phyloP scores from a whole-genome alignment of 768 basidiomycete species.

The Suillus fuscotomentosus region DNA sequence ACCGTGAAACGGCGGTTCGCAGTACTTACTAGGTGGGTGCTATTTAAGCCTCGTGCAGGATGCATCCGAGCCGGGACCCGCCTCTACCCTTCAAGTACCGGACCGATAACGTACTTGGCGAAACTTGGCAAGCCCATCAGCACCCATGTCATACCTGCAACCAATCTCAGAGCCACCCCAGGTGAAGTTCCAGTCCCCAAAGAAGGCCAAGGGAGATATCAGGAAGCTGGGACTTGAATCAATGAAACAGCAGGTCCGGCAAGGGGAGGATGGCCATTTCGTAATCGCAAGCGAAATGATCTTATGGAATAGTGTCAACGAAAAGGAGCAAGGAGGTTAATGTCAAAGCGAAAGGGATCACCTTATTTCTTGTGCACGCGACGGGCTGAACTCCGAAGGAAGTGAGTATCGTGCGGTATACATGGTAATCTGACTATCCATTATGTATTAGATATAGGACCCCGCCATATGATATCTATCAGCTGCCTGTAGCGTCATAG shows the following conservation, averaged over 20 bases:
- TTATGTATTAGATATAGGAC: constrained; percentile 67
- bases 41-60: constrained; percentile 13
- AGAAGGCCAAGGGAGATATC: constrained; percentile 3
- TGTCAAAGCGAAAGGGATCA: constrained; percentile 46
- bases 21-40: background rate
- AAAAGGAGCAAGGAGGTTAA: constrained; percentile 16
- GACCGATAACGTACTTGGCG: constrained; percentile 13
- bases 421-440: background rate
- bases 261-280: constrained; percentile 14
- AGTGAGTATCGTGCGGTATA: constrained; percentile 37
- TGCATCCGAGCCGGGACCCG: constrained; percentile 3
- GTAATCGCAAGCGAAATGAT: constrained; percentile 25
- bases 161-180: constrained; percentile 20
- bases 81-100: constrained; percentile 20
- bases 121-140: constrained; percentile 17
- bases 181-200: constrained; percentile 16
- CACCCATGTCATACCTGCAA: constrained; percentile 30
- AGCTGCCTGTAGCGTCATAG: constrained; percentile 39
- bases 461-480: constrained; percentile 57
- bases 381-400: constrained; percentile 83
- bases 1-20: constrained; percentile 17
- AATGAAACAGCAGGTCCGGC: constrained; percentile 12
- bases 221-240: constrained; percentile 17
- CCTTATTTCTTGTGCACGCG: constrained; percentile 77
- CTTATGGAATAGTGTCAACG: constrained; percentile 71